Evolutionary conservation across 2,329 filamentous ascomycete genomes (phyloP).

Genomic region (Teratosphaeria destructans): DNA sequence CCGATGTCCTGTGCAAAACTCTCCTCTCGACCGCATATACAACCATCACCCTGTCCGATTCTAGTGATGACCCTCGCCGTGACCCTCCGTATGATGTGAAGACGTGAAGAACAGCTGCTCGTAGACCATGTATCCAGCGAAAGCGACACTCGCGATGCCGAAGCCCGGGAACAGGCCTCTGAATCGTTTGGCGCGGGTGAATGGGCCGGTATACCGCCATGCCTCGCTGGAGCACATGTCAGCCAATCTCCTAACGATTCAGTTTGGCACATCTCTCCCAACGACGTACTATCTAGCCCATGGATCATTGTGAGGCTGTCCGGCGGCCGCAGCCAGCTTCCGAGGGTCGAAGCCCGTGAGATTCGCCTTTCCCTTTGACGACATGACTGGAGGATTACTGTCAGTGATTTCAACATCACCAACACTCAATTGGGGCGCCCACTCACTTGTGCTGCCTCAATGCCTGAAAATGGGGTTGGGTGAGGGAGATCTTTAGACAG

Average conservation of each 20-base stretch:
- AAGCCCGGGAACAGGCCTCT: conserved; percentile 78
- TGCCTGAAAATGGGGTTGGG: not conserved
- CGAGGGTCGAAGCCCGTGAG: conserved; percentile 87
- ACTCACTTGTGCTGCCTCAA: conserved; percentile 1
- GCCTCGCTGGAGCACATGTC: conserved; percentile 56
- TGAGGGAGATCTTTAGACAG: not conserved
- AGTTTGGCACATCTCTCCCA: conserved; percentile 3
- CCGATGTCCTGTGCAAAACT: not conserved
- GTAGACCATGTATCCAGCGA: conserved; percentile 78
- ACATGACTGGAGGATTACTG: not conserved
- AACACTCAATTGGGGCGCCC: not conserved
- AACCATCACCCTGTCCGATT: not conserved
- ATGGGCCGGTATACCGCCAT: conserved; percentile 87
- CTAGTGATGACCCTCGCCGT: conserved; percentile 16
- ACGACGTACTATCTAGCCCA: conserved; percentile 51
- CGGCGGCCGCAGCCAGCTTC: conserved; percentile 64
- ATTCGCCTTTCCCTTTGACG: conserved; percentile 44
- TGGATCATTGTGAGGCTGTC: conserved; percentile 50
- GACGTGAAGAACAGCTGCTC: conserved; percentile 80
- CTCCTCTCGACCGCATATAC: not conserved
- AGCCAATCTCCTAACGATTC: not conserved
- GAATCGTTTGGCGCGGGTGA: conserved; percentile 83
- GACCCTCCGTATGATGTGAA: conserved; percentile 28
- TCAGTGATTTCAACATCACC: not conserved
- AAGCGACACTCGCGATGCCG: conserved; percentile 84